Evolutionary conservation across 371 early-diverging fungal genomes (phyloP), one percentile per base, ranked within the genome.

Genomic region (Mucor saturninus): DNA sequence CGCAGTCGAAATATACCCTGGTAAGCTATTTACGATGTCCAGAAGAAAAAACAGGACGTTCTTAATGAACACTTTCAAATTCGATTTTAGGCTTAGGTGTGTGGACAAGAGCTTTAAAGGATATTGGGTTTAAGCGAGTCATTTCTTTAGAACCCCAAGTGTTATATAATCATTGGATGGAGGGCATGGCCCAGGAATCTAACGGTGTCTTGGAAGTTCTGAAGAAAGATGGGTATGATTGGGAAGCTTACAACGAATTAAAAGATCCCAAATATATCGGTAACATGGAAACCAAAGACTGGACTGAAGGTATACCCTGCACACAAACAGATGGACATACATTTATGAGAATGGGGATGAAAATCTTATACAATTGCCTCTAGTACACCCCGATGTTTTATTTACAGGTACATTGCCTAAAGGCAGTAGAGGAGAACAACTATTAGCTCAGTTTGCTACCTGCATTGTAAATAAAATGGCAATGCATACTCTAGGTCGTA

Each of bases 331-430:
- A 21, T 21, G 21, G 21, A 21, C 21, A 21, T 21, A 21, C 1
- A 21, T 21, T 0, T 21, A 21, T 21, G 21, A 21, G 21, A 21
- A 21, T 21, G 21, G 21, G 21, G 21, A 21, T 21, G 21, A 21
- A 21, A 21, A 21, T 21, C 21, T 21, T 21, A 21, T 21, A 21
- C 21, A 21, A 35, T 31, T 5, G 7, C 2, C 4, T 7, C 2
- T 56, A 73, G 83, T 79, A 0, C 74, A 79, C 54, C 76, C 74
- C 3, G 42, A 73, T 14, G 53, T 82, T 7, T 53, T 82, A 0
- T 82, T 77, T 55, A 82, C 83, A 2, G 83, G 83, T 5, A 79
- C 75, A 5, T 50, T 82, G 32, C 83, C 83, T 26, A 73, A 69
- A 29, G 67, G 72, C 3, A 51, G 65, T 29, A 64, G 59, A 48